These are phyloP conservation scores for Arthrobotrys megalospora DNA, from an alignment of 2,329 filamentous ascomycete species.

Conservation along the genomic window DNA sequence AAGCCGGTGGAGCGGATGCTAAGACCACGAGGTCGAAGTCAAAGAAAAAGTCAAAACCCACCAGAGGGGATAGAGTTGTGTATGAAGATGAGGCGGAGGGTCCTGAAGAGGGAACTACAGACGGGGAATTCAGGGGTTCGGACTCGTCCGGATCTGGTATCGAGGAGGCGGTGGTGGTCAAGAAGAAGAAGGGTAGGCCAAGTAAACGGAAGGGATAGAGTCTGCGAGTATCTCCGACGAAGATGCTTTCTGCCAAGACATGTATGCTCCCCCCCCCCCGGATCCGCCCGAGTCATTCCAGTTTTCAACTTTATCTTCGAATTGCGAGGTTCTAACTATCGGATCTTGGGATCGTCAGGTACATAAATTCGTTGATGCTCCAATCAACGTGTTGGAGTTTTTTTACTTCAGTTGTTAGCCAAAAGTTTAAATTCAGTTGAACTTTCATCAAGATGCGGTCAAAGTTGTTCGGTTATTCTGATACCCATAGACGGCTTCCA, in stretches of 20 bases:
- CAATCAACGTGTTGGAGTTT: constrained; percentile 6
- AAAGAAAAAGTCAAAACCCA: constrained; percentile 50
- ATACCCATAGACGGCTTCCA: constrained; percentile 21
- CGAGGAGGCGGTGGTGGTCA: constrained; percentile 55
- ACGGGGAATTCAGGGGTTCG: constrained; percentile 45
- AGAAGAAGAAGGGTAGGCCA: constrained; percentile 57
- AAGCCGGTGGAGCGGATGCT: background rate
- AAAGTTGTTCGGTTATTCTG: constrained; percentile 43
- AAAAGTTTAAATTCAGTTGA: constrained; percentile 51
- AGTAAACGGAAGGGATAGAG: constrained; percentile 50
- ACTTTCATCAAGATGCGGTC: constrained; percentile 52
- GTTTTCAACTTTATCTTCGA: constrained; percentile 28
- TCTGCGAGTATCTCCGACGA: constrained; percentile 18
- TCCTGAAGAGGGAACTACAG: constrained; percentile 28
- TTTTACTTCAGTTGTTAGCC: constrained; percentile 13
- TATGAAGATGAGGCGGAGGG: constrained; percentile 44
- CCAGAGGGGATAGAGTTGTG: constrained; percentile 46
- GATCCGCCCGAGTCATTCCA: constrained; percentile 11
- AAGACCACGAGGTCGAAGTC: constrained; percentile 41
- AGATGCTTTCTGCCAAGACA: constrained; percentile 36
- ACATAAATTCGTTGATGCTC: constrained; percentile 41
- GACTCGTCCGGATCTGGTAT: constrained; percentile 51
- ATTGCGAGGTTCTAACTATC: constrained; percentile 28
- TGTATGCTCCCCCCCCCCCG: constrained; percentile 32
- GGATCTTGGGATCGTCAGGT: constrained; percentile 54